These are phyloP conservation scores for Fraxinus greggii DNA, from an alignment of 305 asterid species.

Conservation along the genomic window DNA sequence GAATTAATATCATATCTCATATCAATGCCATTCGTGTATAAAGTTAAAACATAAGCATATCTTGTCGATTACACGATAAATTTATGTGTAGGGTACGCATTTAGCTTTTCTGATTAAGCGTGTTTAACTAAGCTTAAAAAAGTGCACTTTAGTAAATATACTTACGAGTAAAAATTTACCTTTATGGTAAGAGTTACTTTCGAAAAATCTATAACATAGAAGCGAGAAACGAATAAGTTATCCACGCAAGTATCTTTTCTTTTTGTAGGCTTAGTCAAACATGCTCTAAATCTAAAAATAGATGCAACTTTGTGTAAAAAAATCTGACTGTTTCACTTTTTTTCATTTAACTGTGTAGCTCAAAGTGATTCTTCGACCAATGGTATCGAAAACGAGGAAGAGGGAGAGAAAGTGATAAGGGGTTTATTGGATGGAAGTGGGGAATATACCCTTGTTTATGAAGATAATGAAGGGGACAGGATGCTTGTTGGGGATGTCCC, in stretches of 20 bases:
- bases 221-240: not conserved
- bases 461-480: slow-evolving; percentile 96
- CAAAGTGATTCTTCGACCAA: slow-evolving; percentile 49
- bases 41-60: not conserved
- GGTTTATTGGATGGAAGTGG: slow-evolving; percentile 83
- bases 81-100: not conserved
- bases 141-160: not conserved
- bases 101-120: not conserved
- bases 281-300: not conserved
- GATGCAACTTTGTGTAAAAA: not conserved
- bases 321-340: not conserved
- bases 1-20: not conserved
- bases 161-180: not conserved
- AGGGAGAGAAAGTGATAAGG: slow-evolving; percentile 45
- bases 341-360: slow-evolving; percentile 39
- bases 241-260: not conserved
- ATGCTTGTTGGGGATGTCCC: slow-evolving; percentile 98
- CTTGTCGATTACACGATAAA: not conserved
- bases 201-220: not conserved
- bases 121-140: not conserved
- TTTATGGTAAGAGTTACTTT: not conserved
- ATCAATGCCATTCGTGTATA: not conserved
- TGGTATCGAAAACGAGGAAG: slow-evolving; percentile 40
- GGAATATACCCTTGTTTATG: slow-evolving; percentile 90
- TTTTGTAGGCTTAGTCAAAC: not conserved